Conservation (phyloP, 345 rosid genomes). For the Populus davidiana region DNA sequence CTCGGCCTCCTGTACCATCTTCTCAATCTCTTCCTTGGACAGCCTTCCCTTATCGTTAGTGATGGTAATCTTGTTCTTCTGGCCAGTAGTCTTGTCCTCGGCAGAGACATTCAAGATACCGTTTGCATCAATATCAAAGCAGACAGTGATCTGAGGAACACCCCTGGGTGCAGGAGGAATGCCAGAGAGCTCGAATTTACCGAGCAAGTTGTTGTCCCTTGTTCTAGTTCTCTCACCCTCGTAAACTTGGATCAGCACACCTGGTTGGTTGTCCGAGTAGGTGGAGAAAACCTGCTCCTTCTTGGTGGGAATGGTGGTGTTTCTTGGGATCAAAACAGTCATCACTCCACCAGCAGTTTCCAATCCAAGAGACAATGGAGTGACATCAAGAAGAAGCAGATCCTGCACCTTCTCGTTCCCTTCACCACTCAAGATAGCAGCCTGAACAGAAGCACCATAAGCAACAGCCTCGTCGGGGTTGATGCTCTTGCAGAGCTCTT, state of each 20-base stretch:
- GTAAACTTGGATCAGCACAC: slow-evolving; percentile 19
- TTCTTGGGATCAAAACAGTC: slow-evolving; percentile 24
- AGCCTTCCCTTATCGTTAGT: slow-evolving; percentile 26
- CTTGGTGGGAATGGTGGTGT: slow-evolving; percentile 22
- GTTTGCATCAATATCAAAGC: slow-evolving; percentile 20
- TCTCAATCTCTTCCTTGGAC: slow-evolving; percentile 28
- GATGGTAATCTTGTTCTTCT: slow-evolving; percentile 29
- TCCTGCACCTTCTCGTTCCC: slow-evolving; percentile 24
- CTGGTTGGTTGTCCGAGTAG: slow-evolving; percentile 18
- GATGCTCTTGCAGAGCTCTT: slow-evolving; percentile 29
- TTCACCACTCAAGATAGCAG: slow-evolving; percentile 22
- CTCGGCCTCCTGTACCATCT: slow-evolving; percentile 29
- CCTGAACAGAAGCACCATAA: slow-evolving; percentile 24
- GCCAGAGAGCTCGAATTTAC: slow-evolving; percentile 19
- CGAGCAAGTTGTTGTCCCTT: slow-evolving; percentile 19
- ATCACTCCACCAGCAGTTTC: slow-evolving; percentile 23
- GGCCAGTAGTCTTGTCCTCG: slow-evolving; percentile 24
- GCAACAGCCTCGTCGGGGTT: slow-evolving; percentile 28
- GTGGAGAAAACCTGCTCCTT: slow-evolving; percentile 26
- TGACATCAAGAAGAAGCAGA: slow-evolving; percentile 19
- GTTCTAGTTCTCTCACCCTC: slow-evolving; percentile 27
- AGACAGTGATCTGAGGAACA: slow-evolving; percentile 18
- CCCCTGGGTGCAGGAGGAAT: slow-evolving; percentile 25
- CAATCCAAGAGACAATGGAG: slow-evolving; percentile 20
- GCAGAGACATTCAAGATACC: slow-evolving; percentile 27